Percentiles rank a stretch among this genome's conserved stretches.
phyloP scores from a whole-genome alignment of 169 alveolate species.

The Plasmodium vivax region DNA sequence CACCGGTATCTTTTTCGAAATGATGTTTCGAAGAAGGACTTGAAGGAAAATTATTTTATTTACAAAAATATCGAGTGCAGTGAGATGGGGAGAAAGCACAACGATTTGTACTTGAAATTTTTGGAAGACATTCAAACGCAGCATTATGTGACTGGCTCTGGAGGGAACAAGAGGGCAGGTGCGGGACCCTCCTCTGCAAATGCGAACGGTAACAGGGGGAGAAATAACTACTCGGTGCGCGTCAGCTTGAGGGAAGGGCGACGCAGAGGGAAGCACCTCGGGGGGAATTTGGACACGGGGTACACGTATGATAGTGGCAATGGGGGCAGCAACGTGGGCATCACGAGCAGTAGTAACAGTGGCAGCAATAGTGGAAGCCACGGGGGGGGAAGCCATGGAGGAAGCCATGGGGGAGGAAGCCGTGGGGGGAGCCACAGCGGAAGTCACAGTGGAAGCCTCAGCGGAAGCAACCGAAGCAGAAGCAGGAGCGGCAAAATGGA shows the following conservation, averaged over 20 bases:
- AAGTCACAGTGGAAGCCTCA: not conserved
- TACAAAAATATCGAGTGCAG: constrained; percentile 30
- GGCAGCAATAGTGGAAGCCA: not conserved
- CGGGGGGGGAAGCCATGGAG: too few species aligned
- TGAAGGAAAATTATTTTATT: constrained; percentile 40
- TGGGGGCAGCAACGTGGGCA: not conserved
- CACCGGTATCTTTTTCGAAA: constrained; percentile 23
- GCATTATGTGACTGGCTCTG: not conserved
- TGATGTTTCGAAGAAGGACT: constrained; percentile 15
- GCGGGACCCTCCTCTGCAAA: not conserved
- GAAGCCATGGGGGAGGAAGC: not conserved
- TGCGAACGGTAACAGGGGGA: not conserved
- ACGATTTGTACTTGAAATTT: constrained; percentile 5
- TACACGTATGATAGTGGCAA: not conserved
- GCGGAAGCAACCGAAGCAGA: not conserved
- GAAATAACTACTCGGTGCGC: not conserved
- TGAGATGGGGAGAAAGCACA: not conserved
- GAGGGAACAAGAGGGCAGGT: not conserved
- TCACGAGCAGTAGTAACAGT: not conserved
- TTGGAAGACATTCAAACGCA: constrained; percentile 19
- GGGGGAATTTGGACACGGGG: not conserved
- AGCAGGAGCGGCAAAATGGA: not conserved
- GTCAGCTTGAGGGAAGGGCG: not conserved
- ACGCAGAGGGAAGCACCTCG: not conserved
- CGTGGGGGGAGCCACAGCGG: not conserved